Evolutionary conservation across 2,329 filamentous ascomycete genomes (phyloP), one percentile per base, ranked within the genome.

Genomic region (Chrysosphaeria jannelii): DNA sequence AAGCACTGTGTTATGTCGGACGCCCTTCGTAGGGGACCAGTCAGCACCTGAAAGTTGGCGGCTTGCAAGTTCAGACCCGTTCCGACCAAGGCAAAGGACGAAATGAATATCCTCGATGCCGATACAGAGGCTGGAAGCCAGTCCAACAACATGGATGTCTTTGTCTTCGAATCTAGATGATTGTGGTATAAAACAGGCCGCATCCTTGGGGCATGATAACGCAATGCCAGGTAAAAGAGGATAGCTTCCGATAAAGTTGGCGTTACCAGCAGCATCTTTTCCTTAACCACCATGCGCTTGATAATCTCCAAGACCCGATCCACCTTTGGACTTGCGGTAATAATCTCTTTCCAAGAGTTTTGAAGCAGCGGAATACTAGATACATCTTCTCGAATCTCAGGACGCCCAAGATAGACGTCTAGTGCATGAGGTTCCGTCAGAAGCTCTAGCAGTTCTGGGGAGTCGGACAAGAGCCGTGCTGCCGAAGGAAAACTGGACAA

Each of bases 11-110:
- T 14, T 17, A 20, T 22, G 22, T 24, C 15, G 13, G 21, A 13
- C 7, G 11, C 10, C 9, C 10, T 4, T 4, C 29, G 23, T 22
- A 30, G 17, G 13, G 25, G 24, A 9, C 23, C 25, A 8, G 27
- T 26, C 11, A 27, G 22, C 9, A 27, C 24, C 23, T 27, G 27
- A 21, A 27, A 27, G 25, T 28, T 27, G 22, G 21, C 26, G 2
- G 16, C 16, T 24, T 21, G 27, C 18, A 29, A 23, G 18, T 27
- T 25, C 14, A 29, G 21, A 3, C 27, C 27, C 5, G 27, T 29
- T 13, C 25, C 21, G 13, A 14, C 25, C 10, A 18, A 14, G 15
- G 18, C 21, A 18, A 27, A 27, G 6, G 25, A 10, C 14, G 25
- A 19, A 13, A 29, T 11, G n/a, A 29, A 19, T 10, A 29, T 10